Conservation (phyloP, 225 moss, liverwort and hornwort species). For the Lunularia cruciata region DNA sequence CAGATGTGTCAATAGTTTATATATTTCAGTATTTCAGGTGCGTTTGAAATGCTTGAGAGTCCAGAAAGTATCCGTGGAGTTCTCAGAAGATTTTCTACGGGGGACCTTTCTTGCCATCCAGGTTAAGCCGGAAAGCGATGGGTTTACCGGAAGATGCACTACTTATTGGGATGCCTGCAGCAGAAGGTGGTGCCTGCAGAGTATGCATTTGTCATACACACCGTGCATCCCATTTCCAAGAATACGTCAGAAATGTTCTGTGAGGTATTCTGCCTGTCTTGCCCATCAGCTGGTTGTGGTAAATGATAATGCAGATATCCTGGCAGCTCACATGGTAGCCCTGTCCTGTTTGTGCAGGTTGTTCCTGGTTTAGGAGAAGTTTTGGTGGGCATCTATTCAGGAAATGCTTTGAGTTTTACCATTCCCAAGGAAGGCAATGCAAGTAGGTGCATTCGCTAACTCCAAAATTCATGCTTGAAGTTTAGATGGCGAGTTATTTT, state of each 20-base stretch:
- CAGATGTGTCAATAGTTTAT: too few relatives aligned
- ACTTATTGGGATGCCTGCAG: slow-evolving; percentile 29
- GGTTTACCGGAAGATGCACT: slow-evolving; percentile 14
- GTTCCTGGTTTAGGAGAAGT: slow-evolving; percentile 36
- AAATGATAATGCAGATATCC: not conserved
- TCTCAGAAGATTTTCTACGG: too few relatives aligned
- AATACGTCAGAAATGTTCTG: slow-evolving; percentile 31
- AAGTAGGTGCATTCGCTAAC: slow-evolving; percentile 6
- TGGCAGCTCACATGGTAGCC: not conserved
- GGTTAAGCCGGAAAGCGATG: slow-evolving; percentile 29
- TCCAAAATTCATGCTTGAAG: too few relatives aligned
- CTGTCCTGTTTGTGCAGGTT: slow-evolving; percentile 19
- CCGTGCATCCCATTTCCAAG: slow-evolving; percentile 33
- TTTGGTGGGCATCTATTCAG: slow-evolving; percentile 29
- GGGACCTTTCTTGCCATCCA: not conserved
- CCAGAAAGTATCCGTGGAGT: too few relatives aligned
- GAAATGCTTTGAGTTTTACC: slow-evolving; percentile 27
- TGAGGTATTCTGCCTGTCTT: slow-evolving; percentile 11
- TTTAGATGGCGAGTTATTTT: too few relatives aligned
- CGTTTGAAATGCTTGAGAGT: too few relatives aligned
- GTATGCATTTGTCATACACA: slow-evolving; percentile 35
- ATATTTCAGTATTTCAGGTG: too few relatives aligned
- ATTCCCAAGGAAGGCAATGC: slow-evolving; percentile 25
- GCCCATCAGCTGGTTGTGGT: not conserved
- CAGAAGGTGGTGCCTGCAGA: slow-evolving; percentile 37